These are phyloP conservation scores for Russula brevipes DNA, from an alignment of 768 basidiomycete species.

Conservation along the genomic window DNA sequence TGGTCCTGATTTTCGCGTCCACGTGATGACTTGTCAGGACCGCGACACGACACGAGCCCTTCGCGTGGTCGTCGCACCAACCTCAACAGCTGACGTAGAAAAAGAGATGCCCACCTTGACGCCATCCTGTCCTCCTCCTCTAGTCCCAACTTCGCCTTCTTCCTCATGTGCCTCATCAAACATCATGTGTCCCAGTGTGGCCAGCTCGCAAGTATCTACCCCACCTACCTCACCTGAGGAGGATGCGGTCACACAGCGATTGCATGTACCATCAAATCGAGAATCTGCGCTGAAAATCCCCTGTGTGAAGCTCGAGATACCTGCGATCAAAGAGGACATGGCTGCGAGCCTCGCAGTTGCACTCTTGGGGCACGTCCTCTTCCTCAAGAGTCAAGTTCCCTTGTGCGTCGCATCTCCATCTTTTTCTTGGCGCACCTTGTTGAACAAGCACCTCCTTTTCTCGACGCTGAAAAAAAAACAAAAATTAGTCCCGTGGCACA, in stretches of 20 bases:
- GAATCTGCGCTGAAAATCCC: constrained; percentile 33
- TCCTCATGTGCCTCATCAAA: constrained; percentile 1
- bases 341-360: constrained; percentile 61
- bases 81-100: background rate
- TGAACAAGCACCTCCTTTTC: background rate
- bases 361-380: constrained; percentile 65
- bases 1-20: background rate
- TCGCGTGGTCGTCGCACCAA: background rate
- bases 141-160: background rate
- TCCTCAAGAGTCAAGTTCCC: constrained; percentile 73
- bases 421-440: background rate
- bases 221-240: constrained; percentile 11
- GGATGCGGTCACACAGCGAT: background rate
- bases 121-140: constrained; percentile 5
- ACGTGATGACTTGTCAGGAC: constrained; percentile 3
- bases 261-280: background rate
- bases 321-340: constrained; percentile 49
- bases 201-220: background rate
- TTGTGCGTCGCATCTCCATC: constrained; percentile 47
- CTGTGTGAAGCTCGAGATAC: constrained; percentile 43
- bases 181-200: background rate
- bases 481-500: constrained; percentile 59
- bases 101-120: constrained; percentile 14
- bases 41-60: background rate
- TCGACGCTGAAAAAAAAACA: constrained; percentile 37